Base-by-base conservation (phyloP, 2,329 filamentous ascomycete species). In the Leptographium procerum region DNA sequence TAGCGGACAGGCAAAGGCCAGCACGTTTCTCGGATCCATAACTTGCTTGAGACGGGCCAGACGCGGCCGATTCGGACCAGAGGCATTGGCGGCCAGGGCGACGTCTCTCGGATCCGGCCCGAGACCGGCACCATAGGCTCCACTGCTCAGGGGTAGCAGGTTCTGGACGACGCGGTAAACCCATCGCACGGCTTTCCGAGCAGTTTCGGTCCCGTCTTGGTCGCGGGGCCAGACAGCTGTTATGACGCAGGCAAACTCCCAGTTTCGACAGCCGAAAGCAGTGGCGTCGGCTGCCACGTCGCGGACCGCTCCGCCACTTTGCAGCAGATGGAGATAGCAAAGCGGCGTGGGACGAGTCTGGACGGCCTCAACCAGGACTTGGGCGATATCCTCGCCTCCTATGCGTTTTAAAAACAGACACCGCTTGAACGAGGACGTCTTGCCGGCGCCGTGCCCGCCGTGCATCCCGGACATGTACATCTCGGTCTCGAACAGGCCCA, bases 401-500 rank as follows among this genome's bases (percentile, higher is more conserved):
- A 85, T 77, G 43, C 65, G 0, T 59, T 78, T 79, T 9, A 86
- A 67, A 64, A 86, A 85, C 33, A 86, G 48, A 65, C 83, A 86
- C 63, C 83, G 75, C 70, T 86, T 85, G 72, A 86, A 85, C 0
- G 82, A 75, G 11, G 78, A 85, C 0, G 81, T 85, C 70, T 84
- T 85, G 63, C 77, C 75, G 26, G 76, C 70, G 22, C 72, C 73
- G 56, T 85, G 81, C 0, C 81, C 81, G 28, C 78, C 77, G 55
- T 86, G 80, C 77, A 86, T 81, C 14, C 61, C 64, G 2, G 78
- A 77, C 68, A 86, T 74, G 68, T 85, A 83, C 76, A 85, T 80
- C 56, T 85, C 82, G 0, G 73, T 70, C 0, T 83, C 77, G 60
- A 86, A 86, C 60, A 84, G 59, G 45, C 69, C 75, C 11, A 82